Evolutionary conservation across 176 grass and related monocot genomes (phyloP), one percentile per base, ranked within the genome.

Genomic region (Eragrostis curvula): DNA sequence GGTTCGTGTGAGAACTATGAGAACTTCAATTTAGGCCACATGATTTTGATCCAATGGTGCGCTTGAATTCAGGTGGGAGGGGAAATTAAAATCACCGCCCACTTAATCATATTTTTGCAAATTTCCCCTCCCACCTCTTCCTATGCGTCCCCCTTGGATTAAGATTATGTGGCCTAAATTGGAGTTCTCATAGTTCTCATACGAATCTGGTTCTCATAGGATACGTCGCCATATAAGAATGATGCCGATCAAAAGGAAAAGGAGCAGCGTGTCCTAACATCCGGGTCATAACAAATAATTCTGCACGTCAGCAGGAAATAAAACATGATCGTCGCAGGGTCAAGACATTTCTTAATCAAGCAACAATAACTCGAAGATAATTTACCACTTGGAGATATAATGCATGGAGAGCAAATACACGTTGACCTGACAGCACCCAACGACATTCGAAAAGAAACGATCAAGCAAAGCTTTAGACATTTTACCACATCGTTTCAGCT

Each of bases 311-410:
- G 18, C 61, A 4, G 45, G n/a, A n/a, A n/a, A n/a, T 15, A 47
- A 42, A 58, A 42, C 41, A 32, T 59, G n/a, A 58, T 13, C 42
- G 49, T 16, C 49, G 24, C 8, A 8, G 43, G 49, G 29, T 50
- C 57, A 66, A 73, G 16, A 73, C 12, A 5, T 82, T 86, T 78
- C 88, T 86, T 67, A 82, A 89, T 82, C 67, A 18, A 89, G 64
- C 57, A 77, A 18, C 17, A 66, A 71, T 32, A 42, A 50, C 55
- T 70, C 40, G 40, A 47, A 49, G 53, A 18, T 10, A 81, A 40
- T 48, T 67, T 67, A 50, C 20, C 41, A 40, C 25, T 3, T 67
- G 27, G 41, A n/a, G 72, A 52, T 20, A 48, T 52, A 23, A 61
- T 28, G 58, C 58, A 88, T 74, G 74, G 47, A 16, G 50, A 43